Base-by-base conservation (phyloP, 2,329 filamentous ascomycete genomes). In the Dactylellina parvicollis region DNA sequence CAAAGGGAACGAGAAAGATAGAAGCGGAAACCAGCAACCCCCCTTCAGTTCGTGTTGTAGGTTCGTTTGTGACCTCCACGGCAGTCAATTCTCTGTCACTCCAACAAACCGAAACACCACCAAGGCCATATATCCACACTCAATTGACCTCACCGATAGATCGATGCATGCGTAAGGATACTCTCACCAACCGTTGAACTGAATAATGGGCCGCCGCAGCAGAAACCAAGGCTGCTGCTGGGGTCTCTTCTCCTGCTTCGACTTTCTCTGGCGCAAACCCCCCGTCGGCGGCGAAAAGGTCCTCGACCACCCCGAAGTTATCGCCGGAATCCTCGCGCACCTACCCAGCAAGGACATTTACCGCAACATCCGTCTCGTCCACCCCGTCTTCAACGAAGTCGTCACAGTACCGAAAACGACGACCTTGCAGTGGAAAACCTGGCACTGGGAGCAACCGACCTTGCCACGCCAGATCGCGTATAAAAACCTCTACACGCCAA, bases 341-440 rank as follows among this genome's bases (percentile, higher is more conserved):
- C 60, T 73, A 1, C 60, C 60, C 1, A 20, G 54, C 8, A 65
- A 60, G 14, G 60, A 66, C 8, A 56, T 73, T 24, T 30, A 66
- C 9, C 34, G 26, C 18, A 50, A 55, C 7, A 56, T 59, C 4
- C 44, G 54, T 4, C 44, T 66, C 12, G 69, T 65, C 7, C 69
- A 73, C 42, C 69, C 69, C 2, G 50, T 73, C 2, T 73, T 73
- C 26, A 40, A 64, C 34, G 54, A 59, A 12, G 61, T 73, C 28
- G 54, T 47, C 0, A 65, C 54, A 14, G 61, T 54, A 8, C 61
- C 69, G 2, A 54, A 26, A 2, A 44, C 66, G 26, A 54, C 60
- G 7, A 26, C 42, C 4, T 52, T 73, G 26, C 60, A 66, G 55
- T 73, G 69, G 69, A 59, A 66, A 24, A 66, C 69, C 3, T 73